phyloP scores from a whole-genome alignment of 192 early-diverging fungal genomes.

The Backusella macrospora region DNA sequence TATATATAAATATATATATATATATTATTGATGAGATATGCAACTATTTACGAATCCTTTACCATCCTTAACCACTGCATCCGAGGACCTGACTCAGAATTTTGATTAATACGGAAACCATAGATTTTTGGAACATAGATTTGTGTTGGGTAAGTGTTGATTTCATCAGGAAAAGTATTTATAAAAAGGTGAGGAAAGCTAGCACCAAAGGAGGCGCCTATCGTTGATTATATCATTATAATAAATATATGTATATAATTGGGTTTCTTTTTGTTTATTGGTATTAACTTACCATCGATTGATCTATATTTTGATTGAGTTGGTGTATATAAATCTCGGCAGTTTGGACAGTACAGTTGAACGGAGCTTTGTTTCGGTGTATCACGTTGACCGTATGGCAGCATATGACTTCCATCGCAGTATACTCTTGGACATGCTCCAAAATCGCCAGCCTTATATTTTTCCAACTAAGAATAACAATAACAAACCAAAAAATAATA shows the following conservation, averaged over 20 bases:
- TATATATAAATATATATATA: not conserved
- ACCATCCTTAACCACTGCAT: slow-evolving; percentile 89
- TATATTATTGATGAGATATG: not conserved
- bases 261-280: not conserved
- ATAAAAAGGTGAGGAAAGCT: slow-evolving; percentile 94
- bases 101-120: slow-evolving; percentile 88
- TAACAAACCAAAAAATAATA: slow-evolving; percentile 3
- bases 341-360: slow-evolving; percentile 80
- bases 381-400: slow-evolving; percentile 77
- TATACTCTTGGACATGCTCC: slow-evolving; percentile 74
- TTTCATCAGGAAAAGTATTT: slow-evolving; percentile 79
- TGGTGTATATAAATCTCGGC: slow-evolving; percentile 78
- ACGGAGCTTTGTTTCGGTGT: slow-evolving; percentile 68
- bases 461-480: slow-evolving; percentile 52
- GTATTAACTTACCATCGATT: slow-evolving; percentile 59
- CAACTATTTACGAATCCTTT: not conserved
- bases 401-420: slow-evolving; percentile 61
- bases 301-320: slow-evolving; percentile 66
- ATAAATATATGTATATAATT: not conserved
- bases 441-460: slow-evolving; percentile 77
- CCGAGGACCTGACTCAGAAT: slow-evolving; percentile 73
- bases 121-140: slow-evolving; percentile 88
- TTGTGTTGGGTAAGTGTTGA: slow-evolving; percentile 55
- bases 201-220: slow-evolving; percentile 94
- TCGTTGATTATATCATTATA: slow-evolving; percentile 22